Base-by-base conservation (phyloP, 169 alveolate species). In the Plasmodium knowlesi region DNA sequence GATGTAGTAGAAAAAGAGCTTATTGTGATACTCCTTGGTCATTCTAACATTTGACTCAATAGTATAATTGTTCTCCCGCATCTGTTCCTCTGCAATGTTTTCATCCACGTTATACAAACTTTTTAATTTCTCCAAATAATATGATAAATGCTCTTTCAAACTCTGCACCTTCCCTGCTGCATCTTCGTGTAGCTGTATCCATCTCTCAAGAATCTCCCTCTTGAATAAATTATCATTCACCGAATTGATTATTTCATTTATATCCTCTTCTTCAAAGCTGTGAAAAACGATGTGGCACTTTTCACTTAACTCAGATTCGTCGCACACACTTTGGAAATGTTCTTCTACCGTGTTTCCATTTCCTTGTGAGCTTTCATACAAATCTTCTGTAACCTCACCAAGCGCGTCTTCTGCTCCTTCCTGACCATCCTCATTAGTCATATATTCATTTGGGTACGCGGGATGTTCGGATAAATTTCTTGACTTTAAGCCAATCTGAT, bases 81-180 rank as follows among this genome's bases (percentile, higher is more conserved):
- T 41, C 8, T 78, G 70, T 78, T 41, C 84, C 84, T 39, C 41
- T 16, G 71, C 84, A 39, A 34, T 39, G 19, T 32, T 37, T 12
- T 41, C 84, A 78, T 39, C 54, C 34, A 78, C 84, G 53, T 41
- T 39, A 37, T 78, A 39, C 28, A 16, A 10, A 78, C 67, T 37
- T 78, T 39, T 78, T 78, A 78, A 78, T 78, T 41, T 25, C 41
- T 22, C 37, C 54, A 78, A 78, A 78, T 78, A 78, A 34, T 10
- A 53, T 3, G 67, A 32, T 78, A 78, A 78, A 19, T 19, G 22
- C 12, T 78, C 30, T 12, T 78, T 78, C 53, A 78, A 28, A 41
- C 19, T 12, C 25, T 78, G 71, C 41, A 39, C 37, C 53, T 39
- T 41, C 0, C 14, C 19, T 78, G 5, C 28, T 3, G 41, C 43